Evolutionary conservation across 345 rosid species (phyloP).

Genomic region (Clarkia xantiana): DNA sequence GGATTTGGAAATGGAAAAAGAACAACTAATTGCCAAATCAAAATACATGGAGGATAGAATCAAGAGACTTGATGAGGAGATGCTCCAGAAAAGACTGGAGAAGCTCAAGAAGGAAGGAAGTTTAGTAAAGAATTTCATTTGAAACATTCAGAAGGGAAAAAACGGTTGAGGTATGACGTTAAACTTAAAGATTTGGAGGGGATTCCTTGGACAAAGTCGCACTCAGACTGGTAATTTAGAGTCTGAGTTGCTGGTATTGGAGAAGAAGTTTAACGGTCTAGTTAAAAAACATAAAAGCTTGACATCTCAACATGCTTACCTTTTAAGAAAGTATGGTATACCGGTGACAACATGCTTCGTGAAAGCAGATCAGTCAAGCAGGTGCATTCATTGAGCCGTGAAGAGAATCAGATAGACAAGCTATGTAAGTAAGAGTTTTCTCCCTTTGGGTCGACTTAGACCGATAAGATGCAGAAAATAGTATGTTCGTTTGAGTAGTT

Average conservation of each 20-base stretch:
- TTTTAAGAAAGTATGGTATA: conserved; percentile 37
- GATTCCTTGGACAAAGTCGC: conserved; percentile 13
- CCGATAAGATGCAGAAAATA: too few species aligned
- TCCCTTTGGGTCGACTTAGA: not conserved
- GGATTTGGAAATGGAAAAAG: conserved; percentile 28
- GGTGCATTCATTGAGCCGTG: conserved; percentile 18
- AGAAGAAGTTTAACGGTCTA: conserved; percentile 24
- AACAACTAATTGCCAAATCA: conserved; percentile 15
- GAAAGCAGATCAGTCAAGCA: conserved; percentile 22
- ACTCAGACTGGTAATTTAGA: conserved; percentile 21
- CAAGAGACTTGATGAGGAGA: conserved; percentile 22
- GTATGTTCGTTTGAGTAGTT: too few species aligned
- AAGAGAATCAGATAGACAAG: conserved; percentile 17
- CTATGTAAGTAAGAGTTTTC: conserved; percentile 27
- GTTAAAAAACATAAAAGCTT: conserved; percentile 36
- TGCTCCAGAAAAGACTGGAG: conserved; percentile 19
- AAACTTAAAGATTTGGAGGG: conserved; percentile 24
- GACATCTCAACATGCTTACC: conserved; percentile 54
- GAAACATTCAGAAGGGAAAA: conserved; percentile 19
- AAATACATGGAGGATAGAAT: conserved; percentile 30
- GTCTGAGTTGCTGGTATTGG: conserved; percentile 26
- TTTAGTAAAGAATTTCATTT: conserved; percentile 19
- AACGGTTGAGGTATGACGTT: conserved; percentile 17
- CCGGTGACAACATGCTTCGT: conserved; percentile 23
- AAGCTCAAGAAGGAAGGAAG: conserved; percentile 24